Base-by-base conservation (phyloP, 371 early-diverging fungal genomes). In the Rhizopus sp. region DNA sequence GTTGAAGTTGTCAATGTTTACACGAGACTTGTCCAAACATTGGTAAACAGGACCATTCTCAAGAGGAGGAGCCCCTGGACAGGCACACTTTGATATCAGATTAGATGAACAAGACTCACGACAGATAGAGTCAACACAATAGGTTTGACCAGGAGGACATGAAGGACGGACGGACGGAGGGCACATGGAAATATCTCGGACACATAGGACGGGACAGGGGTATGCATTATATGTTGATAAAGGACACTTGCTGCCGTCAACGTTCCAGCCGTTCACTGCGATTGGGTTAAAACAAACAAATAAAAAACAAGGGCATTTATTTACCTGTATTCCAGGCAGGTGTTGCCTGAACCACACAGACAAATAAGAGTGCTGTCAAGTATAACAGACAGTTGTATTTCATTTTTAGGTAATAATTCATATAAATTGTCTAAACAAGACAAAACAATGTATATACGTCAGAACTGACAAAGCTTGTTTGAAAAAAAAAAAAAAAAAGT, bases 81-180 rank as follows among this genome's bases (percentile, higher is more conserved):
- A 79, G 1, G 62, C 45, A 53, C 80, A 79, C 12, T 40, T 49
- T 7, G 74, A 72, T 30, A 29, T 31, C 15, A 75, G 56, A 41
- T 59, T 56, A 3, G 57, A 35, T 34, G 82, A 72, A 23, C 72
- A 69, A 4, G 60, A 17, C 15, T 67, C 57, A 48, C 64, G 72
- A 57, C 85, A 85, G 7, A 55, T 45, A 3, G 83, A 82, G 51
- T 85, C 83, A 15, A 62, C 60, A 59, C 85, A 85, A 51, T 73
- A 82, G 5, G 56, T 67, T 40, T 62, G 59, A 2, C 76, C 82
- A 30, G 53, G 10, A 7, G 72, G 70, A 62, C 86, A 86, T 32
- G 58, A 46, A 2, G 68, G 46, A 2, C 65, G 49, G 29, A 32
- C 29, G 15, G 32, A 30, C 15, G 55, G 44, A 13, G 82, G 82